Conservation (phyloP, 148 eudicot species). For the Vaccinium vitisidaea region DNA sequence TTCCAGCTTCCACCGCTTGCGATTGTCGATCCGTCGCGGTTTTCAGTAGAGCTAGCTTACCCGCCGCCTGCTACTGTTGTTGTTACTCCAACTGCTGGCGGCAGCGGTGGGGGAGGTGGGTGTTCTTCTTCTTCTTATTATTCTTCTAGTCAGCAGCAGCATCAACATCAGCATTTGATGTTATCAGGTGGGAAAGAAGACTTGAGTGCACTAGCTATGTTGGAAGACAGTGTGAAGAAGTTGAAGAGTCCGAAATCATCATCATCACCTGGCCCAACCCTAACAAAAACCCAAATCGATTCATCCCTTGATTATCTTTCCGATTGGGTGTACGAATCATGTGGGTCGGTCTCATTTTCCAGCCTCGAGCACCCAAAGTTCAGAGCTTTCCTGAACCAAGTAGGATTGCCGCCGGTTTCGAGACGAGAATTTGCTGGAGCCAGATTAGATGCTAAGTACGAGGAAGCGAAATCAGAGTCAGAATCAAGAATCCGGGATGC, state of each 20-base stretch:
- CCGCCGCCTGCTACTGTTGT: slow-evolving; percentile 29
- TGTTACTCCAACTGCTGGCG: slow-evolving; percentile 17
- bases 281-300: slow-evolving; percentile 65
- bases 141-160: slow-evolving; percentile 14
- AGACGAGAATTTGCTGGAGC: slow-evolving; percentile 56
- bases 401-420: slow-evolving; percentile 59
- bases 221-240: slow-evolving; percentile 88
- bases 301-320: slow-evolving; percentile 60
- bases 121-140: slow-evolving; percentile 10
- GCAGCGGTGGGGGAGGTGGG: slow-evolving; percentile 1
- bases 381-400: slow-evolving; percentile 69
- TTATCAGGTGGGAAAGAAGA: slow-evolving; percentile 79
- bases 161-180: slow-evolving; percentile 38
- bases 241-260: slow-evolving; percentile 70
- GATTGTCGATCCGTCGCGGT: slow-evolving; percentile 58
- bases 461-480: slow-evolving; percentile 53
- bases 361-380: slow-evolving; percentile 79
- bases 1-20: slow-evolving; percentile 47
- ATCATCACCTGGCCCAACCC: slow-evolving; percentile 51
- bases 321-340: slow-evolving; percentile 86
- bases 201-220: slow-evolving; percentile 64
- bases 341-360: slow-evolving; percentile 79
- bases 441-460: slow-evolving; percentile 70
- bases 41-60: slow-evolving; percentile 45
- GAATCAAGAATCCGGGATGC: slow-evolving; percentile 74